Evolutionary conservation across 1,284 basidiomycete species (phyloP).

Genomic region (Ganoderma boninense): DNA sequence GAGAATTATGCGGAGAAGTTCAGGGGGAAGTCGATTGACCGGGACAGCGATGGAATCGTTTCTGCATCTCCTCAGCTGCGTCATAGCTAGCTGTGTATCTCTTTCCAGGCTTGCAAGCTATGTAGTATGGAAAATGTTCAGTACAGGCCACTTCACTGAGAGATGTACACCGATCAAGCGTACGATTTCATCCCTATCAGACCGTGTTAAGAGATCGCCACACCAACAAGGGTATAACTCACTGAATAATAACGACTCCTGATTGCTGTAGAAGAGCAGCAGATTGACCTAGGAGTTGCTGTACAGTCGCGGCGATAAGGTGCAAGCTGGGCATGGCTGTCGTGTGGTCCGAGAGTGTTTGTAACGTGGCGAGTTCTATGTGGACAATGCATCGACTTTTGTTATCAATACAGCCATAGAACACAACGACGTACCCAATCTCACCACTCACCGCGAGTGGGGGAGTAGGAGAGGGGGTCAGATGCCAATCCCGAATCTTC

Average conservation of each 20-base stretch:
- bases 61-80: neutral
- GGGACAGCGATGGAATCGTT: neutral
- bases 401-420: no score
- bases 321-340: neutral
- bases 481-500: neutral
- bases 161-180: neutral
- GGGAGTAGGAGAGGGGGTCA: neutral
- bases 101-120: neutral
- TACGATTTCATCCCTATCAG: neutral
- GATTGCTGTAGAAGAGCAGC: neutral
- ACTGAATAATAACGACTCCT: neutral
- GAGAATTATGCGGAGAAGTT: neutral
- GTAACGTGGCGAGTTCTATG: no score
- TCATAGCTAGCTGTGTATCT: neutral
- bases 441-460: no score
- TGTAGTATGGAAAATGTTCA: neutral
- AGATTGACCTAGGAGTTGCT: neutral
- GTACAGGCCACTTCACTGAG: neutral
- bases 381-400: no score
- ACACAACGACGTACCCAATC: no score
- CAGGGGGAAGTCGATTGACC: neutral
- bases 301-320: neutral
- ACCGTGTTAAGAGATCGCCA: neutral
- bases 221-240: neutral
- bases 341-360: no score